phyloP scores from a whole-genome alignment of 108 stramenopile genomes.

The Nitzschia sp. region DNA sequence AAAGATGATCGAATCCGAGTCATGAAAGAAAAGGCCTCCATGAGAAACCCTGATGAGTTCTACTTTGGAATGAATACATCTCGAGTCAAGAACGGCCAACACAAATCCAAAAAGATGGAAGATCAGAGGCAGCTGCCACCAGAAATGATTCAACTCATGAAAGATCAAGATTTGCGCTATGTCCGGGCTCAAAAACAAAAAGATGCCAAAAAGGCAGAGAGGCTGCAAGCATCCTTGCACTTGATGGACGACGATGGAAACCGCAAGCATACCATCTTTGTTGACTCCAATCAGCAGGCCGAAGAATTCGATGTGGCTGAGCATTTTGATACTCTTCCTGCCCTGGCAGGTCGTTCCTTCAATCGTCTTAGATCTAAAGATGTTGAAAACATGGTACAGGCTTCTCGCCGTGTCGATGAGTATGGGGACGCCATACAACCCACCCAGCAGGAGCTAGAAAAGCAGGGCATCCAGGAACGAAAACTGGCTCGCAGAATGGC shows the following conservation, averaged over 20 bases:
- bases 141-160: conserved; percentile 83
- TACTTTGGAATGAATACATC: conserved; percentile 96
- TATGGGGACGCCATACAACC: conserved; percentile 20
- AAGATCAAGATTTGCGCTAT: conserved; percentile 96
- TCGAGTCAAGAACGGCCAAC: conserved; percentile 68
- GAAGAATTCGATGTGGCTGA: conserved; percentile 80
- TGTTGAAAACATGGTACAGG: conserved; percentile 40
- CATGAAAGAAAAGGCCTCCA: conserved; percentile 80
- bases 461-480: conserved; percentile 39
- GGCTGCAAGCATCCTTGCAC: conserved; percentile 78
- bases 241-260: conserved; percentile 52
- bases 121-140: conserved; percentile 50
- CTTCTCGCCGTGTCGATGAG: conserved; percentile 42
- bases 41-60: conserved; percentile 99
- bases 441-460: conserved; percentile 36
- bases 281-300: conserved; percentile 55
- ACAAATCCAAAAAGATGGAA: conserved; percentile 53
- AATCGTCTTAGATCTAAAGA: conserved; percentile 70
- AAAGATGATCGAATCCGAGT: conserved; percentile 76
- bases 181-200: conserved; percentile 75
- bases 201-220: conserved; percentile 77
- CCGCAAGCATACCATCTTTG: conserved; percentile 76
- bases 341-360: conserved; percentile 79
- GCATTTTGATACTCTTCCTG: conserved; percentile 89
- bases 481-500: conserved; percentile 54